Conservation (phyloP, 2,329 filamentous ascomycete genomes). For the Fusarium pseudograminearum region DNA sequence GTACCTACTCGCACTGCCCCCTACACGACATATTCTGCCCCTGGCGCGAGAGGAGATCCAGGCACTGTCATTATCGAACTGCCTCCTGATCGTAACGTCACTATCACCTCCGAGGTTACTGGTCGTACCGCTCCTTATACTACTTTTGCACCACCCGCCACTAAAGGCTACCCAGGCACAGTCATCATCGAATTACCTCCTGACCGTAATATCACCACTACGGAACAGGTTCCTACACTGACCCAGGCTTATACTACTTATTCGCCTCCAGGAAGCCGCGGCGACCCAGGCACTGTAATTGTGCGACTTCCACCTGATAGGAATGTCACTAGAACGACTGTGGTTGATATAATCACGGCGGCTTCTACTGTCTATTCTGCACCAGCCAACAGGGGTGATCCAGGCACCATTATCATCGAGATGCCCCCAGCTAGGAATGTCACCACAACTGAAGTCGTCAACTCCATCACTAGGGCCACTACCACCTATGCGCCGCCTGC, state of each 20-base stretch:
- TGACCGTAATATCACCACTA: conserved; percentile 20
- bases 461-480: neutral
- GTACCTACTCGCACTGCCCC: conserved; percentile 1
- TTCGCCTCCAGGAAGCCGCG: conserved; percentile 5
- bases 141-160: conserved; percentile 6
- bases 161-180: conserved; percentile 22
- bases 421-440: conserved; percentile 26
- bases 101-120: conserved; percentile 23
- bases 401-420: conserved; percentile 26
- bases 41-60: conserved; percentile 11
- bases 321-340: conserved; percentile 20
- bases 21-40: conserved; percentile 20
- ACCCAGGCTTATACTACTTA: conserved; percentile 18
- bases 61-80: conserved; percentile 25
- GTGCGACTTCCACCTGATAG: conserved; percentile 13
- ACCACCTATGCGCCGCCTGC: conserved; percentile 23
- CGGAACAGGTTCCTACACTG: neutral
- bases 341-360: conserved; percentile 8
- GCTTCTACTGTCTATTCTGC: conserved; percentile 19
- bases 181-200: conserved; percentile 26
- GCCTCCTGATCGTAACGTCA: conserved; percentile 21
- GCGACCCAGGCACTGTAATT: conserved; percentile 27
- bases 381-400: conserved; percentile 14
- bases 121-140: conserved; percentile 19
- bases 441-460: conserved; percentile 13